Evolutionary conservation across 768 basidiomycete species (phyloP).

Genomic region (Suillus weaverae): DNA sequence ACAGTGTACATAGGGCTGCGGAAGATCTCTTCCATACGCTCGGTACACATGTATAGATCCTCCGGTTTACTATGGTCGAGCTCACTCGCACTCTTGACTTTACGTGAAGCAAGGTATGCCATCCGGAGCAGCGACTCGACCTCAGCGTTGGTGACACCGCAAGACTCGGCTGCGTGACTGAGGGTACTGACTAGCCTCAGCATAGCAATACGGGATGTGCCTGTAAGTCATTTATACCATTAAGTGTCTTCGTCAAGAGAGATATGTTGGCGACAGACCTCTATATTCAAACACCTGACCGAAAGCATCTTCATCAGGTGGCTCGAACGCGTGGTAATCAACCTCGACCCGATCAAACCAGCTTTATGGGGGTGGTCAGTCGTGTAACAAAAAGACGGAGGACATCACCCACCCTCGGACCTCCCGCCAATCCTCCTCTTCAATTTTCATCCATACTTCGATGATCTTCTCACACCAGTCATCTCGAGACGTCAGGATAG

Average conservation of each 20-base stretch:
- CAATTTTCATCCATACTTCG: conserved; percentile 27
- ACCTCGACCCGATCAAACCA: conserved; percentile 19
- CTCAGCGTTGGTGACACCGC: conserved; percentile 24
- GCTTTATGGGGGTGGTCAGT: neutral
- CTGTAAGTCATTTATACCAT: conserved; percentile 6
- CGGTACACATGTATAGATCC: conserved; percentile 8
- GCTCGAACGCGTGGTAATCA: conserved; percentile 19
- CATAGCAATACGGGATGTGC: conserved; percentile 26
- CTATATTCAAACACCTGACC: conserved; percentile 18
- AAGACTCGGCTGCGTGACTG: conserved; percentile 16
- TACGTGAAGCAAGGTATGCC: conserved; percentile 21
- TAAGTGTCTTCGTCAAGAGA: neutral
- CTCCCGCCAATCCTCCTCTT: conserved; percentile 24
- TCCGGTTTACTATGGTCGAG: neutral
- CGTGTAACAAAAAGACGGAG: neutral
- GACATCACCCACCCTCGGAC: conserved; percentile 17
- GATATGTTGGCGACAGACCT: conserved; percentile 13
- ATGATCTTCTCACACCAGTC: conserved; percentile 28
- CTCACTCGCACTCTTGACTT: conserved; percentile 13
- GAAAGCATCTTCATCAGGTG: conserved; percentile 13
- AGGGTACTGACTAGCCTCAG: conserved; percentile 30
- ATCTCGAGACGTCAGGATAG: conserved; percentile 27
- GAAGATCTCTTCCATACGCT: conserved; percentile 20
- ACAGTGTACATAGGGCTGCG: conserved; percentile 21
- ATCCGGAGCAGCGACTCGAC: conserved; percentile 29